Evolutionary conservation across 306 rosid genomes (phyloP), one percentile per base, ranked within the genome.

Genomic region (Corylus avellana): DNA sequence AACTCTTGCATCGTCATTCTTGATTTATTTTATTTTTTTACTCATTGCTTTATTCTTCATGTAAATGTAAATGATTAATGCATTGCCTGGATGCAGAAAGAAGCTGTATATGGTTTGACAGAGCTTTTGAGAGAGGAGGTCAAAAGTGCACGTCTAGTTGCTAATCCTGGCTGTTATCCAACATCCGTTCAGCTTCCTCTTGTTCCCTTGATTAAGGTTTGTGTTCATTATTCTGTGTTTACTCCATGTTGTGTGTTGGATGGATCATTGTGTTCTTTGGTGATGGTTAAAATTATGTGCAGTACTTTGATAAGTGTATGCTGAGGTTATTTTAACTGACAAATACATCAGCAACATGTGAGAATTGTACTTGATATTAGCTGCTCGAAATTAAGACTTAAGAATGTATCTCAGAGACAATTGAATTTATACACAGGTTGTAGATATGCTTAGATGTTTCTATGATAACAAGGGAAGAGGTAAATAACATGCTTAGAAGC

Each of bases 101-200:
- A 95, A 89, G 97, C 88, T 67, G 86, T 91, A 44, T 95, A 95
- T 72, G 98, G 98, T 79, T 87, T 95, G 86, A 95, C 98, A n/a
- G 98, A 95, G 88, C 82, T 87, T 90, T 82, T 54, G 69, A 89
- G 96, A 87, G 87, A 87, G 64, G 90, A 90, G 74, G 85, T 95
- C 72, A 91, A 82, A 87, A 73, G 78, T 80, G 96, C 98, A 48
- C 91, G 96, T 42, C 87, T 92, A 53, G 97, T 95, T 79, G 98
- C 98, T 27, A 95, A 95, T 86, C 98, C 98, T 55, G 98, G 98
- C 70, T 95, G 98, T 76, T 95, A 92, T 89, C 98, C 98, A 75
- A 92, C 98, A 79, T 87, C 98, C 48, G 72, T 92, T 82, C 98
- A 95, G 79, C 92, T 95, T 83, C 97, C 98, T 51, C 96, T 95